Evolutionary conservation across 805 yeast genomes (phyloP), one percentile per base, ranked within the genome.

Genomic region (Wickerhamiella allomyrinae): DNA sequence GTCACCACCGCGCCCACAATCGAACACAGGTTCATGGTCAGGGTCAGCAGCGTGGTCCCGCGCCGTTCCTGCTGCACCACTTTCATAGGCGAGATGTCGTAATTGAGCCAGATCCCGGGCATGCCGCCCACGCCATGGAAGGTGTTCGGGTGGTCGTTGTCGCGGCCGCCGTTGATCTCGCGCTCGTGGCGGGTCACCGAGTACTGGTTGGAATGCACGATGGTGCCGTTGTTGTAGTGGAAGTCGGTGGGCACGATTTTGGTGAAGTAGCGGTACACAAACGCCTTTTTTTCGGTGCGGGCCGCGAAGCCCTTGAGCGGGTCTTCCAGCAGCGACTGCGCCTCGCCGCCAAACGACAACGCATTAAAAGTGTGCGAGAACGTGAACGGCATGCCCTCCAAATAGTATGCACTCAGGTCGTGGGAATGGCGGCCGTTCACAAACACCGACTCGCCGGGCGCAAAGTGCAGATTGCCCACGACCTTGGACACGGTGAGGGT

Each of bases 1-100:
- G 95, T 87, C 45, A 91, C 67, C 9, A 91, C 86, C 38, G 97
- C 96, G 8, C 96, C 97, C 33, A 89, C 71, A 7, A 93, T 84
- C 43, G 95, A 80, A 50, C 91, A 75, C 21, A 82, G 40, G 40
- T 70, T 53, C 72, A 73, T 42, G n/a, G 46, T 38, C 27, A 52
- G 49, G 40, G 40, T 42, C 19, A 47, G 50, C 13, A 55, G 21
- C n/a, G 47, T 40, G 14, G 59, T 49, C 14, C 34, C 58, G 44
- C 67, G 68, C 38, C 63, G 77, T 60, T 91, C 93, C 44, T 74
- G 70, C 62, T 89, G 85, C 55, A 87, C 82, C 40, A 91, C 86
- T 57, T 86, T 85, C 67, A 91, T 68, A 9, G 97, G 95, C 43
- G 94, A 78, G 59, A 91, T 86, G 55, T 91, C 97, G 62, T 87